Base-by-base conservation (phyloP, 192 early-diverging fungal species). In the Lunasporangiospora selenospora region DNA sequence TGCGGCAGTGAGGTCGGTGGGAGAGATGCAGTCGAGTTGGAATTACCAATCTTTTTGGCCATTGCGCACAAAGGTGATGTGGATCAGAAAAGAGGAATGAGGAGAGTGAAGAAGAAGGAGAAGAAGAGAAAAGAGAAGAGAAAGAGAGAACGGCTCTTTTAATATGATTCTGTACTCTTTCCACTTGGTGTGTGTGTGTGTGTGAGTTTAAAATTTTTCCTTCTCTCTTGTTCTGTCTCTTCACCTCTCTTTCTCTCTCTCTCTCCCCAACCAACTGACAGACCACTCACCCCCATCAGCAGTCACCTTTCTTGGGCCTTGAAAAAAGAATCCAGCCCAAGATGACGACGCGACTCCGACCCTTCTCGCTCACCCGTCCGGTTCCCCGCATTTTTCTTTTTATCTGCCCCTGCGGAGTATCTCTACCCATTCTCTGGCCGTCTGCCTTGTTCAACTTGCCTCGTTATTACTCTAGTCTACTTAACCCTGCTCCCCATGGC, bases 31-130 rank as follows among this genome's bases (percentile, higher is more conserved):
- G 34, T 26, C 6, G 7, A 12, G 9, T 4, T 15, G 18, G 33
- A 8, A 27, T 59, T 71, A 71, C 67, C 67, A 62, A 71, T 71
- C 67, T 71, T 71, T 44, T 62, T 58, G 53, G 58, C 30, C 67
- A 71, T 71, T 53, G 32, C 47, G 67, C n/a, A n/a, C n/a, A 57
- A 42, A 37, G 29, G 32, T 63, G 44, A 45, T 49, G 18, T 50
- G 30, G 59, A 56, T 42, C 41, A 45, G 46, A 53, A 44, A 31
- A 12, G 38, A 37, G 19, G 51, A 60, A 39, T 0, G 39, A 27
- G 43, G 65, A 41, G 37, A 47, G 49, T 39, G 65, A 41, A 32
- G 58, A 46, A 37, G 33, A 32, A 37, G 23, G 31, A 58, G 24
- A 48, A 45, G 24, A 41, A 26, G 24, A 47, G 19, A 43, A 34